Evolutionary conservation across 257 asterid genomes (phyloP).

Genomic region (Nicotiana benthamiana): DNA sequence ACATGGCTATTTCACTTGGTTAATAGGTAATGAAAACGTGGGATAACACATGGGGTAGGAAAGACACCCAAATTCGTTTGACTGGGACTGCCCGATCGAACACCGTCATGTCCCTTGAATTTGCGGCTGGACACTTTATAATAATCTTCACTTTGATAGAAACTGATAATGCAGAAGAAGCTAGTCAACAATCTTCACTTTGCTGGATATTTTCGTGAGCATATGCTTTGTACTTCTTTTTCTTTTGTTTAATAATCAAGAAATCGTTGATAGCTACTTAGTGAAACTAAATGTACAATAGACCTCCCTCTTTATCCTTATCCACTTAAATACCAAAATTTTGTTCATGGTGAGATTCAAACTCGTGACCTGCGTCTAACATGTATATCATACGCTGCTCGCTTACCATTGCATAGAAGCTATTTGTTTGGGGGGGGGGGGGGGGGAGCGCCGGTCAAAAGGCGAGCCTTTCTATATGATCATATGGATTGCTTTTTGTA

Average conservation of each 20-base stretch:
- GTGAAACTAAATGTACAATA: background rate
- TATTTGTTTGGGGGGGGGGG: no score
- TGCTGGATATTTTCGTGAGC: background rate
- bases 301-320: background rate
- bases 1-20: no score
- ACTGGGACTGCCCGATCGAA: no score
- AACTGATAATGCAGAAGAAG: background rate
- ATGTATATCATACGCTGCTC: background rate
- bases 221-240: background rate
- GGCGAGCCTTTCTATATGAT: no score
- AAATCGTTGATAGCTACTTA: background rate
- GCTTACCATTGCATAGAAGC: background rate
- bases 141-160: no score
- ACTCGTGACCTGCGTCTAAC: background rate
- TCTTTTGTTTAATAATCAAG: background rate
- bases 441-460: no score
- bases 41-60: no score
- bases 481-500: no score
- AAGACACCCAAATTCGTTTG: no score
- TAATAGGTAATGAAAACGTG: no score
- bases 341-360: background rate
- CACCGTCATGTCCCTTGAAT: no score
- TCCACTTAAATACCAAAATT: background rate
- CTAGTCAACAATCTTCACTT: background rate
- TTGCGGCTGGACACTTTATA: no score